A percentile compares a stretch with the other conserved stretches of the same genome.
phyloP scores from a whole-genome alignment of 176 grass and related monocot genomes.

The Oryza brachyantha region DNA sequence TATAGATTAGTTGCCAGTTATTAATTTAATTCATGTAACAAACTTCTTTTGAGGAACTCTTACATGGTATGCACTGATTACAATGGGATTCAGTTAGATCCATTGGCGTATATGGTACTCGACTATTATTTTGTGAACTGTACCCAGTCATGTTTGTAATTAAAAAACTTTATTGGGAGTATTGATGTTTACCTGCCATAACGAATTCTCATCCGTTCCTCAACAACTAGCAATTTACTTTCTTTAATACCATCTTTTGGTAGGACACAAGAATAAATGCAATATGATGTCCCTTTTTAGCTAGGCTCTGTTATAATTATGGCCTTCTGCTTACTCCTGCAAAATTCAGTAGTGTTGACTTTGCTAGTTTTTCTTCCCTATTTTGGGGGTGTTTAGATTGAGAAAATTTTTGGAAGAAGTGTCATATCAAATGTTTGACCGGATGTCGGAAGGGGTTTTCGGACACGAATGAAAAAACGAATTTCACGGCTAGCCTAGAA shows the following conservation, averaged over 20 bases:
- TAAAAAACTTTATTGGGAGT: not conserved
- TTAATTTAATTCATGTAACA: not conserved
- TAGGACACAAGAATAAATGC: not conserved
- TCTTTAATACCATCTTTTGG: not conserved
- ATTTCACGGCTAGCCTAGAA: no score
- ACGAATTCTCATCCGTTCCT: not conserved
- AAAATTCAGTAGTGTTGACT: not conserved
- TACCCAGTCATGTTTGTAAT: not conserved
- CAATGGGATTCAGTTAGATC: not conserved
- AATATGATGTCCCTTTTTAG: not conserved
- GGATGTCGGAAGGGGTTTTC: no score
- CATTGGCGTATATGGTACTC: not conserved
- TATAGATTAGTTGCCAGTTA: not conserved
- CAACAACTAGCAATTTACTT: not conserved
- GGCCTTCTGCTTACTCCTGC: not conserved
- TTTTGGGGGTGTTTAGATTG: no score
- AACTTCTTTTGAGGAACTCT: slow-evolving; percentile 2
- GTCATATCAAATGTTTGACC: no score
- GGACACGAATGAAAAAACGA: no score
- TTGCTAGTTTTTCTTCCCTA: not conserved
- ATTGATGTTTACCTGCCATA: not conserved
- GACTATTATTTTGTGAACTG: not conserved
- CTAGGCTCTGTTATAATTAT: not conserved
- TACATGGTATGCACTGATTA: slow-evolving; percentile 1
- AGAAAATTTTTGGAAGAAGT: no score